Evolutionary conservation across 176 grass and related monocot genomes (phyloP).

Genomic region (Carex cristatella): DNA sequence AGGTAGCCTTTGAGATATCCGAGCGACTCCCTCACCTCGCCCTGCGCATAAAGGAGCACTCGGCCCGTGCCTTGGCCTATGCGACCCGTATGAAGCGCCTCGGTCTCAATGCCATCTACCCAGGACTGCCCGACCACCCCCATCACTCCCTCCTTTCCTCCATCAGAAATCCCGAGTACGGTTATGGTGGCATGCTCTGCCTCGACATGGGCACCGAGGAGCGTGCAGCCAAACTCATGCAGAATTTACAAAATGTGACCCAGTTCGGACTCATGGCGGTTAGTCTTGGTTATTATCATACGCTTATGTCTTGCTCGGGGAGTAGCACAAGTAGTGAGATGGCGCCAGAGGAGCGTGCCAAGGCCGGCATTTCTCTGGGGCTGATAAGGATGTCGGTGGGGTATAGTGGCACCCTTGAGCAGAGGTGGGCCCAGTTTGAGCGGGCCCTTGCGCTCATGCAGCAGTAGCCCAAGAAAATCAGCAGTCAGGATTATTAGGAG

Average conservation of each 20-base stretch:
- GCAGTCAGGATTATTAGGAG: neutral
- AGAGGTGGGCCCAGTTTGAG: constrained; percentile 82
- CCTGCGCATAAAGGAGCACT: constrained; percentile 84
- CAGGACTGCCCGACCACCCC: constrained; percentile 66
- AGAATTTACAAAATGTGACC: constrained; percentile 89
- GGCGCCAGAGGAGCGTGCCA: constrained; percentile 44
- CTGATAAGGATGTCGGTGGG: constrained; percentile 77
- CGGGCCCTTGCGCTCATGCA: constrained; percentile 50
- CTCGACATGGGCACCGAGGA: constrained; percentile 85
- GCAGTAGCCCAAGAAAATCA: neutral
- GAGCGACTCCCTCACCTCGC: constrained; percentile 69
- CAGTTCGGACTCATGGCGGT: constrained; percentile 91
- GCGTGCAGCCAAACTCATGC: constrained; percentile 66
- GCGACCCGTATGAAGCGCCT: constrained; percentile 41
- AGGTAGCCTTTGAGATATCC: constrained; percentile 81
- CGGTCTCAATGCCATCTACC: constrained; percentile 62
- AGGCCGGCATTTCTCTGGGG: constrained; percentile 51
- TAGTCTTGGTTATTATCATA: constrained; percentile 85
- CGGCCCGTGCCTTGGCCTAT: constrained; percentile 48
- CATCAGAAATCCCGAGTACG: constrained; percentile 50
- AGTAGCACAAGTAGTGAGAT: constrained; percentile 94
- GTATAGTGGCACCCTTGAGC: constrained; percentile 65
- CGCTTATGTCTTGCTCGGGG: constrained; percentile 80
- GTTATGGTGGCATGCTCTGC: constrained; percentile 71
- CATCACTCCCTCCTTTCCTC: constrained; percentile 52